These are phyloP conservation scores for Globisporangium middletonii DNA, from an alignment of 352 stramenopile genomes.

Conservation along the genomic window DNA sequence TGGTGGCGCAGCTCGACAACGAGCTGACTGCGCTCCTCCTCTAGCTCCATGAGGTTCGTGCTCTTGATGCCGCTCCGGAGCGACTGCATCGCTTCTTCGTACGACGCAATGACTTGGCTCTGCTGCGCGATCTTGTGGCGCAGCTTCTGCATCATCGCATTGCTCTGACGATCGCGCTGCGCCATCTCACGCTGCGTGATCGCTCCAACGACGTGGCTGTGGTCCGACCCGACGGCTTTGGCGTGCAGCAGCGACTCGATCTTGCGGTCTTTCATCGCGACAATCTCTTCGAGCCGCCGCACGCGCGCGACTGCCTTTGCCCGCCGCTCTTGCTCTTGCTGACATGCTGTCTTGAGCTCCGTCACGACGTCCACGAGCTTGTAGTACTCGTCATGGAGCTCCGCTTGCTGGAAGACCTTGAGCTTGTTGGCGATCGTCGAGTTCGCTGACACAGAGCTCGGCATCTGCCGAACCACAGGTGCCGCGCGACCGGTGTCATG, in stretches of 20 bases:
- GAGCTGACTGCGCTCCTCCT: conserved; percentile 48
- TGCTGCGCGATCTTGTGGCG: conserved; percentile 50
- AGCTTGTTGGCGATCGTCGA: conserved; percentile 28
- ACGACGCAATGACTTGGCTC: conserved; percentile 37
- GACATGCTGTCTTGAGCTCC: conserved; percentile 37
- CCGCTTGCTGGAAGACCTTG: conserved; percentile 43
- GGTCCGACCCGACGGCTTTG: conserved; percentile 18
- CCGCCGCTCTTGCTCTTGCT: conserved; percentile 44
- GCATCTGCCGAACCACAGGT: conserved; percentile 14
- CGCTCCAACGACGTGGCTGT: neutral
- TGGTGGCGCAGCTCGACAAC: conserved; percentile 33
- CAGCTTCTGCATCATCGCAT: conserved; percentile 43
- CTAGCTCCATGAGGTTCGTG: conserved; percentile 51
- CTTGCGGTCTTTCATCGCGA: conserved; percentile 61
- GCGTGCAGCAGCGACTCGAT: conserved; percentile 51
- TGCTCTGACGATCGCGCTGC: conserved; percentile 39
- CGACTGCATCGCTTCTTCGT: conserved; percentile 56
- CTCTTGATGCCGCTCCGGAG: conserved; percentile 40
- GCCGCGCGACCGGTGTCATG: conserved; percentile 26
- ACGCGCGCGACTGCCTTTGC: conserved; percentile 43
- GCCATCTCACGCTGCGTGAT: conserved; percentile 32
- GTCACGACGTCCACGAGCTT: conserved; percentile 45
- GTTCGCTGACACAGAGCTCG: conserved; percentile 17
- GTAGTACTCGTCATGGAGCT: conserved; percentile 59
- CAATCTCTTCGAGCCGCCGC: conserved; percentile 55